phyloP scores from a whole-genome alignment of 2,329 filamentous ascomycete genomes.

The Claviceps citrina region DNA sequence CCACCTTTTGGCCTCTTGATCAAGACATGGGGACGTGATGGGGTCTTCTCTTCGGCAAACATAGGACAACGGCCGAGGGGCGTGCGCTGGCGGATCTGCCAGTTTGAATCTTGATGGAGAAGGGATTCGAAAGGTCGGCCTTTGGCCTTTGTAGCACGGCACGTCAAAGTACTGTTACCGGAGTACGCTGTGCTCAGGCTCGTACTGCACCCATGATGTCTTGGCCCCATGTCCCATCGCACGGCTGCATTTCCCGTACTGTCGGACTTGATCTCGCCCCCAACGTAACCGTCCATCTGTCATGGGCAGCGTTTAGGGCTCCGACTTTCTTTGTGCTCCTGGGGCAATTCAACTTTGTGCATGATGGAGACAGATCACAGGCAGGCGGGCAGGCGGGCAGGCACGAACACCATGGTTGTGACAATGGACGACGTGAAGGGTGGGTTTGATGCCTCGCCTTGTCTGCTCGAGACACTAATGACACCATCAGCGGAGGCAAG shows the following conservation, averaged over 20 bases:
- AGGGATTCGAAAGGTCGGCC: constrained; percentile 1
- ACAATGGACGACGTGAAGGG: neutral
- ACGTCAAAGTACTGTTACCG: neutral
- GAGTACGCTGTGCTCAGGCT: constrained; percentile 4
- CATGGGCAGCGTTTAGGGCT: constrained; percentile 10
- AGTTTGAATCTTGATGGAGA: neutral
- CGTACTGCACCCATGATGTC: constrained; percentile 7
- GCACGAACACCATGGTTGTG: neutral
- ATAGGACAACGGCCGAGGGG: constrained; percentile 10
- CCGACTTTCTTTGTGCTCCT: constrained; percentile 11
- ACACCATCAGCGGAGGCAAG: neutral
- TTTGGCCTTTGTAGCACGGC: neutral
- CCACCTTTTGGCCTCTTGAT: neutral
- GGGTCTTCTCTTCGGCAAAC: constrained; percentile 17
- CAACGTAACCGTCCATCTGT: constrained; percentile 11
- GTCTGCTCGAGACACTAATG: constrained; percentile 2
- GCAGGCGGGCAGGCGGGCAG: neutral
- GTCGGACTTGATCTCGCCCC: constrained; percentile 11
- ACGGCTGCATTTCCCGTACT: constrained; percentile 8
- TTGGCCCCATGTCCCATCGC: constrained; percentile 7
- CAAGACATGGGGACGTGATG: constrained; percentile 2
- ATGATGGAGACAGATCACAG: neutral
- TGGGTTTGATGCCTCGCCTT: neutral
- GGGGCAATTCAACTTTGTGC: constrained; percentile 2
- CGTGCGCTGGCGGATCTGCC: neutral